These are phyloP conservation scores for Claviceps paspali DNA, from an alignment of 2,329 filamentous ascomycete species.

Conservation along the genomic window DNA sequence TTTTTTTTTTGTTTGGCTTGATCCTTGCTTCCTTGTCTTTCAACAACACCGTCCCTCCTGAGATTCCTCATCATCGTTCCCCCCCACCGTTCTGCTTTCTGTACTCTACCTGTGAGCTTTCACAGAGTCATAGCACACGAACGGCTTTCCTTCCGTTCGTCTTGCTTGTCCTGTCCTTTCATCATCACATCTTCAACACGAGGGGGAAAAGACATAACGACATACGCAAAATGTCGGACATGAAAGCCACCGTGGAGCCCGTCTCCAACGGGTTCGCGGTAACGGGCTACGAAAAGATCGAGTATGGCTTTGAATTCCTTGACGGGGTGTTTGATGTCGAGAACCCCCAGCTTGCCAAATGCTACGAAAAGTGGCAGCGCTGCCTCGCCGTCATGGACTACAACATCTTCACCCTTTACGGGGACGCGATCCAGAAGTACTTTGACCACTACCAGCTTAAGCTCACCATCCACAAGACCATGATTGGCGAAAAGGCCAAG, in stretches of 20 bases:
- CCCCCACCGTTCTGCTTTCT: too few species aligned
- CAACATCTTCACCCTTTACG: slow-evolving; percentile 57
- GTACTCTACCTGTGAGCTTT: too few species aligned
- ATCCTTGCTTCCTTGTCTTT: too few species aligned
- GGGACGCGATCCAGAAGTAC: slow-evolving; percentile 48
- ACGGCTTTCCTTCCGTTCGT: too few species aligned
- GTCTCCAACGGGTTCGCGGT: slow-evolving; percentile 53
- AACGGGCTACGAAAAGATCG: slow-evolving; percentile 60
- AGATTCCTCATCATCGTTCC: too few species aligned
- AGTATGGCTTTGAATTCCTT: slow-evolving; percentile 60
- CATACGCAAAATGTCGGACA: slow-evolving; percentile 43
- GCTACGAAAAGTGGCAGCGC: slow-evolving; percentile 49
- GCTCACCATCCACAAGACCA: slow-evolving; percentile 54
- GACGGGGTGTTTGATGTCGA: slow-evolving; percentile 49
- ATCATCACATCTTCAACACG: too few species aligned
- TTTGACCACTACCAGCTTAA: slow-evolving; percentile 48
- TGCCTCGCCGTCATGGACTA: slow-evolving; percentile 54
- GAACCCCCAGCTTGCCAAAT: slow-evolving; percentile 47
- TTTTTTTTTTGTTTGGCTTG: too few species aligned
- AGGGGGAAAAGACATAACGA: too few species aligned
- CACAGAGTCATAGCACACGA: too few species aligned
- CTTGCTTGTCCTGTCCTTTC: too few species aligned
- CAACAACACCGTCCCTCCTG: too few species aligned
- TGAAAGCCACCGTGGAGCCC: slow-evolving; percentile 49
- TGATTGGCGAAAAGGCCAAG: slow-evolving; percentile 63